A percentile compares a stretch with the other conserved stretches of the same genome.
phyloP scores from a whole-genome alignment of 352 stramenopile species.

The Pythium biforme region DNA sequence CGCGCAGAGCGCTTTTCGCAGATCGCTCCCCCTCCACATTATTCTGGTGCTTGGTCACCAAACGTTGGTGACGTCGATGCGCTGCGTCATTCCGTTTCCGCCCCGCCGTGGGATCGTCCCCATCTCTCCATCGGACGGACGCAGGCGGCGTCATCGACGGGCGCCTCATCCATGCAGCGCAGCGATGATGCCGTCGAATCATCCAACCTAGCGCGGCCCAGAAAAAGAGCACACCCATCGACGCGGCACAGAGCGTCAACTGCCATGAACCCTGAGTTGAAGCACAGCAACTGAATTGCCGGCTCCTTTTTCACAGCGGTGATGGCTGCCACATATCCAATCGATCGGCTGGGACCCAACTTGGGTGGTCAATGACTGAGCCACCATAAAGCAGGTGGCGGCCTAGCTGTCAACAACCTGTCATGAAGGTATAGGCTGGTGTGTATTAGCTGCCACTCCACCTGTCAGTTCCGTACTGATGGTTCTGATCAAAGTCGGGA shows the following conservation, averaged over 20 bases:
- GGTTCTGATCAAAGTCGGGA: too few relatives aligned
- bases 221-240: background rate
- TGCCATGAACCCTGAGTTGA: background rate
- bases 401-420: too few relatives aligned
- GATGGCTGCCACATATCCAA: background rate
- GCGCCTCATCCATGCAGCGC: constrained; percentile 16
- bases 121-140: background rate
- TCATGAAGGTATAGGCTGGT: too few relatives aligned
- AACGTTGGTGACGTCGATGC: constrained; percentile 12
- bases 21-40: background rate
- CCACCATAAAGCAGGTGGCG: background rate
- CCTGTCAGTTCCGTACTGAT: too few relatives aligned
- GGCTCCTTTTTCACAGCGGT: background rate
- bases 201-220: background rate
- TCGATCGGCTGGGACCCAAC: background rate
- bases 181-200: constrained; percentile 23
- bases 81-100: constrained; percentile 4
- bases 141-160: constrained; percentile 8
- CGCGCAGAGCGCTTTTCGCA: background rate
- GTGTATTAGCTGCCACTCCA: too few relatives aligned
- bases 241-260: background rate
- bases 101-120: background rate
- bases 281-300: background rate
- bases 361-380: too few relatives aligned
- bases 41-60: constrained; percentile 13